Evolutionary conservation across 495 filamentous ascomycete species (phyloP).

Genomic region (Aeminium ludgeri): DNA sequence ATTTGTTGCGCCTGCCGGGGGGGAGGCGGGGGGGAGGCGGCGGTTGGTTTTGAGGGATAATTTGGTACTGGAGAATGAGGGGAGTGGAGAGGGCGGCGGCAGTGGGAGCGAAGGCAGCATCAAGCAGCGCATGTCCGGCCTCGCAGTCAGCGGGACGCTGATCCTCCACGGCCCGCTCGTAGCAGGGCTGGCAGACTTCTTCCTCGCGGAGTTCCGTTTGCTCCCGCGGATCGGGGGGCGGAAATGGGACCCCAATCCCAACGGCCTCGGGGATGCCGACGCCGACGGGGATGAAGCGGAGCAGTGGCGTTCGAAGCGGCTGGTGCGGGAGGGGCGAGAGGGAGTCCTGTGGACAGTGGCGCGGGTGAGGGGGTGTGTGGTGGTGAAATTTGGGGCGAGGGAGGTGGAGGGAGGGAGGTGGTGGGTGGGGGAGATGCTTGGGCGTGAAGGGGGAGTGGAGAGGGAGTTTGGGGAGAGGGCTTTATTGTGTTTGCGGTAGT

Average conservation of each 20-base stretch:
- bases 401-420: slow-evolving; percentile 44
- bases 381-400: slow-evolving; percentile 67
- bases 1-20: slow-evolving; percentile 44
- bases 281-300: slow-evolving; percentile 22
- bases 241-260: slow-evolving; percentile 42
- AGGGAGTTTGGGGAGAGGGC: slow-evolving; percentile 47
- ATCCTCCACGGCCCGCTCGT: slow-evolving; percentile 64
- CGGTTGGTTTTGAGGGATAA: slow-evolving; percentile 68
- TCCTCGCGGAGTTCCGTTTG: slow-evolving; percentile 55
- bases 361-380: slow-evolving; percentile 60
- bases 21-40: slow-evolving; percentile 24
- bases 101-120: slow-evolving; percentile 26
- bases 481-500: slow-evolving; percentile 35
- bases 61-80: slow-evolving; percentile 48
- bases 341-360: slow-evolving; percentile 65
- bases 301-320: slow-evolving; percentile 26
- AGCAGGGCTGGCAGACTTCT: slow-evolving; percentile 44
- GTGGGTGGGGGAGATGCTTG: slow-evolving; percentile 43
- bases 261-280: slow-evolving; percentile 14
- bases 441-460: slow-evolving; percentile 38
- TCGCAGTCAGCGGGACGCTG: slow-evolving; percentile 63
- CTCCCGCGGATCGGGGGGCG: slow-evolving; percentile 72
- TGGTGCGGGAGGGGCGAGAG: slow-evolving; percentile 33
- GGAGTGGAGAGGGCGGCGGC: too few species aligned
- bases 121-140: slow-evolving; percentile 42